Percentiles rank a stretch among this genome's conserved stretches.
Conservation (phyloP, 768 basidiomycete genomes). For the Leucogyrophana mollusca region DNA sequence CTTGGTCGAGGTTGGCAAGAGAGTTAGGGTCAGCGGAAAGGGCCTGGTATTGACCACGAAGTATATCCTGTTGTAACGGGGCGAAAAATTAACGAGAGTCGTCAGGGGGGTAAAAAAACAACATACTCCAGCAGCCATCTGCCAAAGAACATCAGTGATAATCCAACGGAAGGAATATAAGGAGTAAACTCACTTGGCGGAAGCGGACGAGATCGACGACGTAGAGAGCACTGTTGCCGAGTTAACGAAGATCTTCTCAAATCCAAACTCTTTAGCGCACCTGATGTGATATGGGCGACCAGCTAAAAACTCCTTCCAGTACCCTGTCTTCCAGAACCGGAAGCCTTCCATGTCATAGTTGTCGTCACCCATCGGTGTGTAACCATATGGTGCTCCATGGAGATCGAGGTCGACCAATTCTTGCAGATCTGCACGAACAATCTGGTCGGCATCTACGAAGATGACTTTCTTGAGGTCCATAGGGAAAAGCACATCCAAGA, state of each 20-base stretch:
- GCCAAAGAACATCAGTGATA: neutral
- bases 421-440: conserved; percentile 93
- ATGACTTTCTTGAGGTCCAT: conserved; percentile 99
- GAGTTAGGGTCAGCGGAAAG: conserved; percentile 95
- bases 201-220: conserved; percentile 95
- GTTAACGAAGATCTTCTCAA: conserved; percentile 8
- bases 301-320: conserved; percentile 86
- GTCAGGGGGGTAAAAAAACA: neutral
- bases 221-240: conserved; percentile 74
- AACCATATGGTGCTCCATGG: conserved; percentile 91
- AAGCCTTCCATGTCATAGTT: conserved; percentile 96
- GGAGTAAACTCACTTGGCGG: conserved; percentile 62
- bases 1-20: conserved; percentile 93
- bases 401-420: conserved; percentile 93
- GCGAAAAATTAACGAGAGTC: conserved; percentile 5
- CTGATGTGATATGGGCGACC: conserved; percentile 95
- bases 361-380: conserved; percentile 97
- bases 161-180: neutral
- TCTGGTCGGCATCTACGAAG: conserved; percentile 98
- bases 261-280: conserved; percentile 37
- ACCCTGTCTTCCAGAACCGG: conserved; percentile 98
- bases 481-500: conserved; percentile 97
- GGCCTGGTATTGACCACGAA: conserved; percentile 89
- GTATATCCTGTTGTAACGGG: conserved; percentile 64
- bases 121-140: conserved; percentile 61